phyloP scores from a whole-genome alignment of 805 yeast genomes.

The Saccharomycopsis sp. region DNA sequence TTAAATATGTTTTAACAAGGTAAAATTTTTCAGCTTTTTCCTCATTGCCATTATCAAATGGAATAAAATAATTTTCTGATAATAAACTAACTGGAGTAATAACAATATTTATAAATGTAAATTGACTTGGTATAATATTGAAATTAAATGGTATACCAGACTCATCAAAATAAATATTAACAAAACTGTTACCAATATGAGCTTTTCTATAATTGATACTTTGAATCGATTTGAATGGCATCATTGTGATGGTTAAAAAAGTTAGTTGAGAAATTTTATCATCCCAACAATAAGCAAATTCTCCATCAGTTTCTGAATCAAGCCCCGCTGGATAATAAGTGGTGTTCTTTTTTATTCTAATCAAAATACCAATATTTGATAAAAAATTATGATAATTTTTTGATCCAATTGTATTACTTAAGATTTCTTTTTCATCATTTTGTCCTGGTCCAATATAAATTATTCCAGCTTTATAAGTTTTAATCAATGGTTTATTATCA shows the following conservation, averaged over 20 bases:
- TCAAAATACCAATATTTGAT: slow-evolving; percentile 45
- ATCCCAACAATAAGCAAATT: slow-evolving; percentile 61
- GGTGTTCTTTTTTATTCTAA: slow-evolving; percentile 41
- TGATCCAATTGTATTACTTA: slow-evolving; percentile 59
- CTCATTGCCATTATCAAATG: slow-evolving; percentile 4
- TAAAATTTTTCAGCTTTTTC: slow-evolving; percentile 27
- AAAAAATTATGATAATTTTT: slow-evolving; percentile 49
- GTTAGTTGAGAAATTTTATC: slow-evolving; percentile 62
- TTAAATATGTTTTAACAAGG: slow-evolving; percentile 53
- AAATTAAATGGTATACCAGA: slow-evolving; percentile 58
- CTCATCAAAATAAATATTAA: slow-evolving; percentile 74
- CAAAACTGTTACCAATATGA: slow-evolving; percentile 81
- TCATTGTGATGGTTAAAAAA: slow-evolving; percentile 73
- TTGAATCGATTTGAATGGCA: slow-evolving; percentile 41
- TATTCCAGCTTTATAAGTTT: slow-evolving; percentile 70
- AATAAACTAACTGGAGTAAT: slow-evolving; percentile 42
- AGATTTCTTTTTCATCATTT: slow-evolving; percentile 47
- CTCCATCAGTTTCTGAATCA: slow-evolving; percentile 68
- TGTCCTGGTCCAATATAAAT: slow-evolving; percentile 67
- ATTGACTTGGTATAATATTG: slow-evolving; percentile 64
- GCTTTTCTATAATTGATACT: slow-evolving; percentile 42
- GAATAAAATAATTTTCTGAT: slow-evolving; percentile 6
- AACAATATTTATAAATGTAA: slow-evolving; percentile 73
- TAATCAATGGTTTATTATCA: slow-evolving; percentile 70
- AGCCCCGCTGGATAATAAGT: slow-evolving; percentile 69